phyloP scores from a whole-genome alignment of 164 flowering plant species.

The Annona squamosa region DNA sequence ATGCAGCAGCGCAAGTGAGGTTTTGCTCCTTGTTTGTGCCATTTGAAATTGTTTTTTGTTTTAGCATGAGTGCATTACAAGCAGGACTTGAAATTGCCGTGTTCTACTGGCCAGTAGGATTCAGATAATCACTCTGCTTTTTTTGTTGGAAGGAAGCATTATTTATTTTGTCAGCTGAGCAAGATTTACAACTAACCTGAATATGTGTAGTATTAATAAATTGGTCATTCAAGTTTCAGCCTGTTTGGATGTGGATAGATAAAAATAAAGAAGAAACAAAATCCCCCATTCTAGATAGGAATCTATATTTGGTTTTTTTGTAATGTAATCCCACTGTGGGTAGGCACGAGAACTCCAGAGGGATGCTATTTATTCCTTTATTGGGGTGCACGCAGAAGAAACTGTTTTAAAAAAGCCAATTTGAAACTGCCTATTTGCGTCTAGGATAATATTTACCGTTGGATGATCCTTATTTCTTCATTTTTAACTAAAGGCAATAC shows the following conservation, averaged over 20 bases:
- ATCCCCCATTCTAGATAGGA: not conserved
- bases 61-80: not conserved
- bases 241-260: too few species aligned
- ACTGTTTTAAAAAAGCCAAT: too few species aligned
- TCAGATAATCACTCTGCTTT: not conserved
- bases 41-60: not conserved
- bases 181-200: not conserved
- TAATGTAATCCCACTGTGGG: too few species aligned
- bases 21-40: not conserved
- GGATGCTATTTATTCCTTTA: too few species aligned
- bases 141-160: not conserved
- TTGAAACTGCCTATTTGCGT: too few species aligned
- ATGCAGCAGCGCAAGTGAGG: constrained; percentile 62
- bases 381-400: too few species aligned
- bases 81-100: not conserved
- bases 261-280: not conserved
- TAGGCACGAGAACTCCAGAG: too few species aligned
- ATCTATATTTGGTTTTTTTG: not conserved
- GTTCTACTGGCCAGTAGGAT: not conserved
- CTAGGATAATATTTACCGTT: too few species aligned
- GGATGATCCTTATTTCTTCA: too few species aligned
- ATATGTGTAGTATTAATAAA: not conserved
- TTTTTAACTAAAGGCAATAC: too few species aligned
- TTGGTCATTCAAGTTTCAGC: not conserved
- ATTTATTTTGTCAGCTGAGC: not conserved